These are phyloP conservation scores for Euptelea pleiosperma DNA, from an alignment of 164 flowering plant species.

Conservation along the genomic window DNA sequence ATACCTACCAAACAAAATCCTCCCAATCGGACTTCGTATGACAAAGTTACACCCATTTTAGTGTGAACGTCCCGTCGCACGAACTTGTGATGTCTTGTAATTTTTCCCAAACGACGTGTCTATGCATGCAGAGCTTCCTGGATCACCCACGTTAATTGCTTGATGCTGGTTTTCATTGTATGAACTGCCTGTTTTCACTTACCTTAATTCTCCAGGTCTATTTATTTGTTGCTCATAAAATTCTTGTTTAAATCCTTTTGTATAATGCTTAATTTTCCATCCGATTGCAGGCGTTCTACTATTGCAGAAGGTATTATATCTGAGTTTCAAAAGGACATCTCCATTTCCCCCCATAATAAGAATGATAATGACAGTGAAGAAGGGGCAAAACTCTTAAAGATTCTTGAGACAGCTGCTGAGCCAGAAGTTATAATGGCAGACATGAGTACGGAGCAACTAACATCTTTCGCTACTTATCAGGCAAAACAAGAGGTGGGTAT, in stretches of 20 bases:
- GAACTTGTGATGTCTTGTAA: too few species aligned
- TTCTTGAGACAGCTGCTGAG: slow-evolving; percentile 83
- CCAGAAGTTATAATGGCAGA: slow-evolving; percentile 92
- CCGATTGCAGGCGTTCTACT: slow-evolving; percentile 55
- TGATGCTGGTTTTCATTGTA: not conserved
- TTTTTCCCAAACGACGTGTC: too few species aligned
- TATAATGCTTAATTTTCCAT: not conserved
- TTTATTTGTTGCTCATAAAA: not conserved
- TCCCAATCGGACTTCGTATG: too few species aligned
- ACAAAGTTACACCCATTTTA: too few species aligned
- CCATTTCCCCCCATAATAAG: slow-evolving; percentile 17
- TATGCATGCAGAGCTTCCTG: too few species aligned
- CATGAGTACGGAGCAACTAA: slow-evolving; percentile 76
- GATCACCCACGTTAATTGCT: not conserved
- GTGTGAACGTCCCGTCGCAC: too few species aligned
- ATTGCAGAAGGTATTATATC: slow-evolving; percentile 63
- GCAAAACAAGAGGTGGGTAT: slow-evolving; percentile 71
- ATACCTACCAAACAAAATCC: too few species aligned
- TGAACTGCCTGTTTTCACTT: not conserved
- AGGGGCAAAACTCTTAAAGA: slow-evolving; percentile 68
- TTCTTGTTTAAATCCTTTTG: not conserved
- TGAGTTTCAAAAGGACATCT: slow-evolving; percentile 44
- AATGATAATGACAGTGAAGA: slow-evolving; percentile 68
- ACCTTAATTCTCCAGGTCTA: not conserved
- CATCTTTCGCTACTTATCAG: slow-evolving; percentile 57